Evolutionary conservation across 805 yeast genomes (phyloP).

Genomic region (Clavispora carvajalis): DNA sequence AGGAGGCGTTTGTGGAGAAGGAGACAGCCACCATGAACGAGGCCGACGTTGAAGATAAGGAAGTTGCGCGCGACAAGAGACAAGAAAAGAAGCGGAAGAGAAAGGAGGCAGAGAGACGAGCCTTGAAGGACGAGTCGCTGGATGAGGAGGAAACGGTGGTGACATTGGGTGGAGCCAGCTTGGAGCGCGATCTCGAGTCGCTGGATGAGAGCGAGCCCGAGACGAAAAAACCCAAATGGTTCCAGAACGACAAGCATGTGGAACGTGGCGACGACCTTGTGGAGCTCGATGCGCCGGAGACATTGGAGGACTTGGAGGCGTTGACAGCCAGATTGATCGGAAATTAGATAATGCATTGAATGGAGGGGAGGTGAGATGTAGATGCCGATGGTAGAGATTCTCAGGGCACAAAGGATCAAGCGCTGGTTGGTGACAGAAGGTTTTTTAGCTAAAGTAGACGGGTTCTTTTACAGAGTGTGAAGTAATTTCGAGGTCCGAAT

Average conservation of each 20-base stretch:
- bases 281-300: slow-evolving; percentile 84
- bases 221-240: slow-evolving; percentile 46
- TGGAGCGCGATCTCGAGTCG: slow-evolving; percentile 44
- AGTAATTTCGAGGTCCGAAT: too few relatives aligned
- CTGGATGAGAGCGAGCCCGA: slow-evolving; percentile 30
- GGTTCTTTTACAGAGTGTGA: too few relatives aligned
- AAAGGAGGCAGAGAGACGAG: slow-evolving; percentile 66
- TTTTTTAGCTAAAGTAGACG: too few relatives aligned
- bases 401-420: too few relatives aligned
- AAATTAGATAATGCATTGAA: not conserved
- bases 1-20: slow-evolving; percentile 56
- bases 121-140: slow-evolving; percentile 36
- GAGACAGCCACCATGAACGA: slow-evolving; percentile 66
- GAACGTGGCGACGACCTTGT: slow-evolving; percentile 35
- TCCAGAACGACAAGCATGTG: slow-evolving; percentile 28
- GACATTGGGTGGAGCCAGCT: slow-evolving; percentile 32
- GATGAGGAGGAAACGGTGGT: slow-evolving; percentile 29
- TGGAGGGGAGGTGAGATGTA: too few relatives aligned
- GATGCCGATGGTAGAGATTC: too few relatives aligned
- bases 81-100: slow-evolving; percentile 86
- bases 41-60: slow-evolving; percentile 77
- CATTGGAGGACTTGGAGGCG: slow-evolving; percentile 91
- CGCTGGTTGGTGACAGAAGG: too few relatives aligned
- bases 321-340: slow-evolving; percentile 53
- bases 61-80: slow-evolving; percentile 66